Conservation (phyloP, 345 rosid species). For the Eucalyptus viminalis region DNA sequence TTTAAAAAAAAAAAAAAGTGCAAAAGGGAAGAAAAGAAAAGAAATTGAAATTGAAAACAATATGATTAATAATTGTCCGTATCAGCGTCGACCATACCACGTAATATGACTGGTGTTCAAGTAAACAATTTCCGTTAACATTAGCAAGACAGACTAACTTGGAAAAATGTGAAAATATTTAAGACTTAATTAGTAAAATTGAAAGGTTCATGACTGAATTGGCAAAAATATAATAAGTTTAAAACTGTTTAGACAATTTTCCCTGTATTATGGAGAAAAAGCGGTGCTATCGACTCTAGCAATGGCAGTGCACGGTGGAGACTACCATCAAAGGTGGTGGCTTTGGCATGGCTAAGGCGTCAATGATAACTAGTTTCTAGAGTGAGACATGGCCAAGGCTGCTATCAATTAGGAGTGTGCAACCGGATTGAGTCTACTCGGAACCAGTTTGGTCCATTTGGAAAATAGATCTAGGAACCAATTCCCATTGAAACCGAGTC, state of each 20-base stretch:
- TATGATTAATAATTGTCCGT: no score
- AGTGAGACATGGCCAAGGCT: not conserved
- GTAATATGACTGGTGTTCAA: not conserved
- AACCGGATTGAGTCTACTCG: fast-evolving
- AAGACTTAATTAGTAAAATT: not conserved
- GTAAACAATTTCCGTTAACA: not conserved
- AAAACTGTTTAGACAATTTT: fast-evolving
- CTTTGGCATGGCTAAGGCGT: not conserved
- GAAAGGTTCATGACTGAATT: fast-evolving
- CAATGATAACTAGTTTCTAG: not conserved
- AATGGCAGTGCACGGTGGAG: not conserved
- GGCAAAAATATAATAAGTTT: not conserved
- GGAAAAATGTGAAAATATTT: not conserved
- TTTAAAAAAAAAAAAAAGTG: no score
- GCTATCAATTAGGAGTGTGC: not conserved
- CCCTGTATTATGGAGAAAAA: fast-evolving
- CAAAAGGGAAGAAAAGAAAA: no score
- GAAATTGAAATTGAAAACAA: no score
- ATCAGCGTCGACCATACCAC: fast-evolving
- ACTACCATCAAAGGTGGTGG: not conserved
- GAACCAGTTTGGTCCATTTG: fast-evolving
- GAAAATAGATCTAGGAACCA: no score
- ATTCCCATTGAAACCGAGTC: no score
- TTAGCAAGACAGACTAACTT: not conserved
- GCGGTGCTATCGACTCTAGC: not conserved